Percentiles rank a stretch among this genome's conserved stretches.
phyloP scores from a whole-genome alignment of 2,329 filamentous ascomycete genomes.

The Botrytis elliptica region DNA sequence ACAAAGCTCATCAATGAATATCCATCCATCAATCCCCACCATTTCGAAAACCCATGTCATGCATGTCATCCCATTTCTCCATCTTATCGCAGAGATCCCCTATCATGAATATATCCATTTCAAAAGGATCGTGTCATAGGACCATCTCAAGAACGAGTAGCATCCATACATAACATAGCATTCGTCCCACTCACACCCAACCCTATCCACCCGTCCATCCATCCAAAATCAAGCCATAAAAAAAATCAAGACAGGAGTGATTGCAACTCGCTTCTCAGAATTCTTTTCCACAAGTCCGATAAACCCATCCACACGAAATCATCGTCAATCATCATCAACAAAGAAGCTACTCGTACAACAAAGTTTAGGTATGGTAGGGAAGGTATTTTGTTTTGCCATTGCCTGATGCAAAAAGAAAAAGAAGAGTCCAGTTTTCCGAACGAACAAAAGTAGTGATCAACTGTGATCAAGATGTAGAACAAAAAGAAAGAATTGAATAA shows the following conservation, averaged over 20 bases:
- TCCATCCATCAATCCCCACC: background rate
- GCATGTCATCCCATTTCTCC: slow-evolving; percentile 3
- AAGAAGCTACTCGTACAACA: slow-evolving; percentile 17
- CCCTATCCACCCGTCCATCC: background rate
- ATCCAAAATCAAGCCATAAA: slow-evolving; percentile 9
- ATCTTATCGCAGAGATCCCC: background rate
- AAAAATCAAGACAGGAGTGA: background rate
- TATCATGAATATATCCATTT: background rate
- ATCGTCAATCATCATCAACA: slow-evolving; percentile 15
- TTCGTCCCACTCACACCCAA: background rate
- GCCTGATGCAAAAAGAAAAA: slow-evolving; percentile 9
- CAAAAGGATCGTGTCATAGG: background rate
- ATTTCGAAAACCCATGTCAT: background rate
- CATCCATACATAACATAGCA: slow-evolving; percentile 7
- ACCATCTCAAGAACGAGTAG: background rate
- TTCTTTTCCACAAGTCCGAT: background rate
- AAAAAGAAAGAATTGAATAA: background rate
- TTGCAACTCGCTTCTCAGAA: background rate
- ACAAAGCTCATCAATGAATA: slow-evolving; percentile 8
- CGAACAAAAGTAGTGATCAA: slow-evolving; percentile 1
- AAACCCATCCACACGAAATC: slow-evolving; percentile 6
- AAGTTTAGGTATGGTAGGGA: slow-evolving; percentile 5
- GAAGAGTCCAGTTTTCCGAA: background rate
- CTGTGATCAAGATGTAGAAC: background rate
- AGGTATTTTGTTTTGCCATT: slow-evolving; percentile 5